A percentile compares a stretch with the other conserved stretches of the same genome.
Evolutionary conservation across 2,329 filamentous ascomycete genomes (phyloP).

Genomic region (Colletotrichum noveboracense): DNA sequence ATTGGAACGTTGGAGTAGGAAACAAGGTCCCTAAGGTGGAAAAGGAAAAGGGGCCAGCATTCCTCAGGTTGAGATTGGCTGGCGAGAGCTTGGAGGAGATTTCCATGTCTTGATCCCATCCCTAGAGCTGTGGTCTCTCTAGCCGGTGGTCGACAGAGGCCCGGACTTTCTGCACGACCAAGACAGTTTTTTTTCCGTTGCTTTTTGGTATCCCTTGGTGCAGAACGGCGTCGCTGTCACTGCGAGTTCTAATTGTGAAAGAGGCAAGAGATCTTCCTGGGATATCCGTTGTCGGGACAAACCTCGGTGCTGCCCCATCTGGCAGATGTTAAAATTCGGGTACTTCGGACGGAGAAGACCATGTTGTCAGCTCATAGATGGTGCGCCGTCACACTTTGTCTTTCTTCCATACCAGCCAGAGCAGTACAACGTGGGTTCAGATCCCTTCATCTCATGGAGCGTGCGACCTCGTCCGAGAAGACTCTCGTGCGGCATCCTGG

Average conservation of each 20-base stretch:
- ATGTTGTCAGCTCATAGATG: background rate
- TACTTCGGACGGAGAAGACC: background rate
- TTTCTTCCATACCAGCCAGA: conserved; percentile 14
- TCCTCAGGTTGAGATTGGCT: background rate
- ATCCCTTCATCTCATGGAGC: conserved; percentile 2
- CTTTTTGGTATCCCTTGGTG: conserved; percentile 5
- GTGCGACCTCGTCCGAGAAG: background rate
- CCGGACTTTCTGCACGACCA: background rate
- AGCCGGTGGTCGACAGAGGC: background rate
- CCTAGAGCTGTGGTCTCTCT: background rate
- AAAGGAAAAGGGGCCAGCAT: background rate
- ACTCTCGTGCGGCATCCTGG: background rate
- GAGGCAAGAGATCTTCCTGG: background rate
- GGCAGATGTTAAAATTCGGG: background rate
- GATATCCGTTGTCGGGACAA: conserved; percentile 3
- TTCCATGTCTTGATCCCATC: conserved; percentile 4
- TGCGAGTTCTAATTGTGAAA: background rate
- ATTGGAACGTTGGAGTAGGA: background rate
- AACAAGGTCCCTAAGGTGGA: background rate
- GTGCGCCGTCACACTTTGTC: conserved; percentile 5
- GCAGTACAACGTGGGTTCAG: background rate
- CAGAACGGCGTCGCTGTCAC: background rate
- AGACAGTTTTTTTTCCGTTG: background rate
- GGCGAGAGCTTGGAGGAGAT: background rate
- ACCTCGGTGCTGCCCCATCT: background rate